Percentiles rank a stretch among this genome's conserved stretches.
phyloP scores from a whole-genome alignment of 2,329 filamentous ascomycete species.

The Aureobasidium lini region DNA sequence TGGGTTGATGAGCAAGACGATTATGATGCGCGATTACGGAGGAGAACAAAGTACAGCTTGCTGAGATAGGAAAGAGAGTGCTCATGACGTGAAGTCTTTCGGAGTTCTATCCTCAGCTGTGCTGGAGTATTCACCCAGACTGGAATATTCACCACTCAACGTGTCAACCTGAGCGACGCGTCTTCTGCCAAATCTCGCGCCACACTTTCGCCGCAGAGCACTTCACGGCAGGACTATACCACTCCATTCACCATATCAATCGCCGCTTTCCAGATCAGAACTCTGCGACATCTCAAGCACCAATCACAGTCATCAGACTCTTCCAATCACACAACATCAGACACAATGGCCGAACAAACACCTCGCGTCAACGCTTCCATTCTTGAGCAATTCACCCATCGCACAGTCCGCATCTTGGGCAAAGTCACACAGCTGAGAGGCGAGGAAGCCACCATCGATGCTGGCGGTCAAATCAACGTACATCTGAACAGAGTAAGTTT shows the following conservation, averaged over 20 bases:
- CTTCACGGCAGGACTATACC: background rate
- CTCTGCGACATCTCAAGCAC: background rate
- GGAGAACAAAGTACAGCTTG: background rate
- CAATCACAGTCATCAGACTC: background rate
- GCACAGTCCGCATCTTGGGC: constrained; percentile 77
- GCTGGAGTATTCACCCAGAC: background rate
- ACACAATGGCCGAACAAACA: constrained; percentile 61
- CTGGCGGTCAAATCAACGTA: constrained; percentile 66
- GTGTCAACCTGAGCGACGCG: constrained; percentile 6
- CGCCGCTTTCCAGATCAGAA: background rate
- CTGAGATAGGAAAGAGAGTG: background rate
- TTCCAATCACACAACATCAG: background rate
- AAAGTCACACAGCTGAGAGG: constrained; percentile 77
- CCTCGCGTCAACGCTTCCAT: constrained; percentile 77
- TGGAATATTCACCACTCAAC: background rate
- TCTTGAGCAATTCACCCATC: constrained; percentile 63
- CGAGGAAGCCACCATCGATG: constrained; percentile 71
- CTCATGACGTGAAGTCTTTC: background rate
- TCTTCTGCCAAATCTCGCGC: background rate
- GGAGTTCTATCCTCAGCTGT: background rate
- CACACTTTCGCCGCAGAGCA: background rate
- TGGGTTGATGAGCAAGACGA: background rate
- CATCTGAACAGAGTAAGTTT: constrained; percentile 62
- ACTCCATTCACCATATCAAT: background rate
- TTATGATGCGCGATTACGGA: background rate